Base-by-base conservation (phyloP, 1,139 yeast genomes). In the Pichia sp. region DNA sequence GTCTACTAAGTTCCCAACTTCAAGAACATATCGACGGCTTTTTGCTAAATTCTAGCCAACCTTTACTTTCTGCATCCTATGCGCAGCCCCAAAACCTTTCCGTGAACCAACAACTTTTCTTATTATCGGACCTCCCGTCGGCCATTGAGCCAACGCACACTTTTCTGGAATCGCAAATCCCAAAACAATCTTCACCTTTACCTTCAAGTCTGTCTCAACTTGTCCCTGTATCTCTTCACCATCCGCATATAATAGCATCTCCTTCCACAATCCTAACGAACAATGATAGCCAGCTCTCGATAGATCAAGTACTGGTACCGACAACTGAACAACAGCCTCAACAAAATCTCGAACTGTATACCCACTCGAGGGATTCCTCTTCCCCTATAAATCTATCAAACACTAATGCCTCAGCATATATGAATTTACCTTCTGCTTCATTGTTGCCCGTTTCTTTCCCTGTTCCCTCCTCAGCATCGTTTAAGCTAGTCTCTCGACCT, bases 101-200 rank as follows among this genome's bases (percentile, higher is more conserved):
- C 15, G 15, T 41, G 5, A 53, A 48, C n/a, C 54, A 53, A 13
- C 55, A 54, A 1, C 44, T 56, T 42, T 56, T 47, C 16, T 13
- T 57, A 15, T 40, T 55, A 13, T 53, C 57, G 4, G 47, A 54
- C 40, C 29, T 57, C 13, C 59, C 56, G 0, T 54, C 59, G 10
- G 54, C 59, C 1, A 15, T 57, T 11, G 59, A 57, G 34, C 56
- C 59, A 4, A 23, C 26, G 1, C 46, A 48, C 8, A 52, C 55
- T 7, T 7, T 54, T 5, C 8, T 32, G n/a, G 44, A n/a, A 8
- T 10, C 43, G 10, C 57, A 47, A 34, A 26, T 32, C 40, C 36
- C n/a, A 36, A 23, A 8, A 41, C 23, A 10, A 23, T 15, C 40
- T 13, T 19, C 53, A 1, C 23, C 54, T 11, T 10, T 34, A 3